Percentiles rank a stretch among this genome's conserved stretches.
Evolutionary conservation across 1,284 basidiomycete species (phyloP).

Genomic region (Erythrobasidium hasegawianum): DNA sequence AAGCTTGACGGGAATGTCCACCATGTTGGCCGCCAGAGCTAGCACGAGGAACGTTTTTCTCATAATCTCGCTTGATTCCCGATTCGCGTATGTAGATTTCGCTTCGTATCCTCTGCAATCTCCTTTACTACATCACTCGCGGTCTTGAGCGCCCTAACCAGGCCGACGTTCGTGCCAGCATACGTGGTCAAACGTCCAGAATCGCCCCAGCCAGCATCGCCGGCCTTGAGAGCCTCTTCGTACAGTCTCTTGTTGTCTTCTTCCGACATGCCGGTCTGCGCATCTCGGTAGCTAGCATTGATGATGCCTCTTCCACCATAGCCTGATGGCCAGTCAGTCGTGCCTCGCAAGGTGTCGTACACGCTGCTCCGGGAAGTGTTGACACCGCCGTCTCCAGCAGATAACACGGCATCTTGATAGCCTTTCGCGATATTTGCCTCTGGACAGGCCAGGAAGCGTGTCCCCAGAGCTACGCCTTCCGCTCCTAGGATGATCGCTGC

Average conservation of each 20-base stretch:
- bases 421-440: conserved; percentile 25
- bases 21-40: no score
- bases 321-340: conserved; percentile 28
- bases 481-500: conserved; percentile 25
- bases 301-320: conserved; percentile 23
- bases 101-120: neutral
- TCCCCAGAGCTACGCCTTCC: conserved; percentile 29
- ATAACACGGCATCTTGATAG: conserved; percentile 17
- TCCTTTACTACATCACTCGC: conserved; percentile 4
- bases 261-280: conserved; percentile 15
- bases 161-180: conserved; percentile 28
- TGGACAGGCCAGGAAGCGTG: conserved; percentile 12
- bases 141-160: neutral
- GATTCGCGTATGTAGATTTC: neutral
- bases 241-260: conserved; percentile 30
- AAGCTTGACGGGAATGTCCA: no score
- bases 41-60: no score
- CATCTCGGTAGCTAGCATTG: conserved; percentile 27
- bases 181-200: conserved; percentile 19
- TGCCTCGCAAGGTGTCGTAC: conserved; percentile 23
- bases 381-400: conserved; percentile 16
- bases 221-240: conserved; percentile 15
- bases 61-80: no score
- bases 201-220: conserved; percentile 28
- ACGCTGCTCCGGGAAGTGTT: conserved; percentile 18